phyloP scores from a whole-genome alignment of 768 basidiomycete species.

The Fistulinella prunicolor region DNA sequence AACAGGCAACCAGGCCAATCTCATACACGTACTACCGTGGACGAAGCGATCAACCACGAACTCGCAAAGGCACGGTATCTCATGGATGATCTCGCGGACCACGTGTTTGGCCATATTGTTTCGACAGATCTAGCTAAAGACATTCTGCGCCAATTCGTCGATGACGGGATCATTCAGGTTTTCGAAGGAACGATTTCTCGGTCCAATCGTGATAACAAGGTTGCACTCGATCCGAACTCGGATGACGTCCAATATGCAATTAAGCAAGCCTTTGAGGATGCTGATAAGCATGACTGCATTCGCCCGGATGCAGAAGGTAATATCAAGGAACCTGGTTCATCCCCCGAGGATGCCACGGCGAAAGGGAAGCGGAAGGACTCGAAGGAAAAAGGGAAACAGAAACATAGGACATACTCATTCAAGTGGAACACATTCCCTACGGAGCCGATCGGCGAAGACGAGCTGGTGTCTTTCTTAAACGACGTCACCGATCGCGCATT shows the following conservation, averaged over 20 bases:
- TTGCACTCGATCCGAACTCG: not conserved
- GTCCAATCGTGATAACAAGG: not conserved
- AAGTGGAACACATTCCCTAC: not conserved
- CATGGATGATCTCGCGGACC: conserved; percentile 14
- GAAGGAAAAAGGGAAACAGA: not conserved
- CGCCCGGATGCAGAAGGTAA: not conserved
- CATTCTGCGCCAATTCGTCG: not conserved
- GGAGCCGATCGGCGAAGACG: conserved; percentile 2
- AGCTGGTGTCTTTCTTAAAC: conserved; percentile 9
- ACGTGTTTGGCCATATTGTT: conserved; percentile 1
- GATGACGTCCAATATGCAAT: not conserved
- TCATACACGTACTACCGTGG: not conserved
- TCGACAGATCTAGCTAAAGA: conserved; percentile 2
- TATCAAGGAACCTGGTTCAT: not conserved
- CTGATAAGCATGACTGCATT: not conserved
- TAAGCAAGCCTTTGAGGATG: conserved; percentile 5
- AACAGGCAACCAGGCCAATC: not conserved
- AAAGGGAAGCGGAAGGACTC: not conserved
- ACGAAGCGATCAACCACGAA: conserved; percentile 3
- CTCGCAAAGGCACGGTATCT: conserved; percentile 7
- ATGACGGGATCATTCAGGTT: not conserved
- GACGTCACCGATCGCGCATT: conserved; percentile 6
- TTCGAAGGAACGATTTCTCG: not conserved
- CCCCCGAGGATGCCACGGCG: not conserved
- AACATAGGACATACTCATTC: conserved; percentile 1